Conservation (phyloP, 768 basidiomycete species). For the Dioszegia hungarica region DNA sequence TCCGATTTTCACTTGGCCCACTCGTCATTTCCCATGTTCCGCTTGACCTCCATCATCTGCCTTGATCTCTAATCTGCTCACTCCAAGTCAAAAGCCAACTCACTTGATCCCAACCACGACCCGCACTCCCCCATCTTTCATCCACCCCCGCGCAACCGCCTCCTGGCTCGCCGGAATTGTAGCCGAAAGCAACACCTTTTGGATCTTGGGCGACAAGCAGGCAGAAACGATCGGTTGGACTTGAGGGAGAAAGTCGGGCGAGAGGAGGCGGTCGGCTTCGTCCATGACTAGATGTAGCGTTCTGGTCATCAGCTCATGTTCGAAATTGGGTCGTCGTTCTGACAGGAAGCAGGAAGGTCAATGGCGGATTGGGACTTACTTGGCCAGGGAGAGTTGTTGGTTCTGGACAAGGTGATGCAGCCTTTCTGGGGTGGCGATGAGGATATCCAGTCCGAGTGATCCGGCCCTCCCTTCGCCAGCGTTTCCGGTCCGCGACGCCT, state of each 20-base stretch:
- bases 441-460: conserved; percentile 58
- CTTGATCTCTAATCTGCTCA: no score
- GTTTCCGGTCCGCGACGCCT: neutral
- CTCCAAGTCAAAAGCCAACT: conserved; percentile 51
- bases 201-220: conserved; percentile 65
- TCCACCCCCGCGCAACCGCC: conserved; percentile 76
- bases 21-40: no score
- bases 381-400: conserved; percentile 49
- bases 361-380: no score
- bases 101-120: conserved; percentile 96
- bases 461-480: neutral
- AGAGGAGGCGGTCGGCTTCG: conserved; percentile 86
- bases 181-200: conserved; percentile 89
- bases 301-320: conserved; percentile 51
- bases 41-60: no score
- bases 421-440: conserved; percentile 87
- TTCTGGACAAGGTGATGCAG: conserved; percentile 74
- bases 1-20: no score
- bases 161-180: conserved; percentile 87
- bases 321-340: neutral
- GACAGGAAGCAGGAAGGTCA: no score
- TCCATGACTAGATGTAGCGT: conserved; percentile 82
- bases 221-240: conserved; percentile 78
- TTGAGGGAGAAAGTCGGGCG: conserved; percentile 80
- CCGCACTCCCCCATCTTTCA: conserved; percentile 72